Conservation (phyloP, 2,329 filamentous ascomycete species). For the Monosporascus sp. region DNA sequence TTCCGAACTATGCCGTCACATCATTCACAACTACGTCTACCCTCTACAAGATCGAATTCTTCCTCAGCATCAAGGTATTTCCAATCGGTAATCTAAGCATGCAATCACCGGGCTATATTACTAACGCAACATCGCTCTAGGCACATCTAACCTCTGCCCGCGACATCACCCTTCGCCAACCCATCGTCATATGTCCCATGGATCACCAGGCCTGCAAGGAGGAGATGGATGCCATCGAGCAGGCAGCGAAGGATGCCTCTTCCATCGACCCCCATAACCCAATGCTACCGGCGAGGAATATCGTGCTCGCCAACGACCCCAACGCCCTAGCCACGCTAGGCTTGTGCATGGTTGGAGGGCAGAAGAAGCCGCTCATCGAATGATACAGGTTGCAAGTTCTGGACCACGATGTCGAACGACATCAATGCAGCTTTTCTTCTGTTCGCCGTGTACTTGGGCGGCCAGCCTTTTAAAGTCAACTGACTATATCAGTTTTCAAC, state of each 20-base stretch:
- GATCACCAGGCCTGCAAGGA: conserved; percentile 96
- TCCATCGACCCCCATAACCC: conserved; percentile 85
- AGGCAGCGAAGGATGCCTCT: conserved; percentile 87
- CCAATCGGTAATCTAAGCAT: neutral
- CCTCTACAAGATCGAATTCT: conserved; percentile 98
- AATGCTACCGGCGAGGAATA: conserved; percentile 80
- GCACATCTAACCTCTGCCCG: conserved; percentile 81
- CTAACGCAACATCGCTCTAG: conserved; percentile 40
- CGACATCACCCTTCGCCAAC: conserved; percentile 84
- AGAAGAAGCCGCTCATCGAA: conserved; percentile 63
- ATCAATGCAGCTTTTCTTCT: neutral
- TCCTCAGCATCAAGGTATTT: conserved; percentile 81
- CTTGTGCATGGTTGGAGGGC: conserved; percentile 57
- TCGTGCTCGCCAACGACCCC: conserved; percentile 73
- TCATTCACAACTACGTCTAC: conserved; percentile 93
- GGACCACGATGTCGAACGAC: neutral
- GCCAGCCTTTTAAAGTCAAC: neutral
- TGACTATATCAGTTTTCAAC: neutral
- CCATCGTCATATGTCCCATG: conserved; percentile 91
- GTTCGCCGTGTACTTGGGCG: neutral
- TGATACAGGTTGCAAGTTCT: conserved; percentile 26
- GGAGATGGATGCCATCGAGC: conserved; percentile 97
- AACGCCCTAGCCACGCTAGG: conserved; percentile 57
- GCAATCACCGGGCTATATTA: neutral
- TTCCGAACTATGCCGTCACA: conserved; percentile 81